Evolutionary conservation across 208 protist species (phyloP).

Genomic region (Leishmania amazonensis): DNA sequence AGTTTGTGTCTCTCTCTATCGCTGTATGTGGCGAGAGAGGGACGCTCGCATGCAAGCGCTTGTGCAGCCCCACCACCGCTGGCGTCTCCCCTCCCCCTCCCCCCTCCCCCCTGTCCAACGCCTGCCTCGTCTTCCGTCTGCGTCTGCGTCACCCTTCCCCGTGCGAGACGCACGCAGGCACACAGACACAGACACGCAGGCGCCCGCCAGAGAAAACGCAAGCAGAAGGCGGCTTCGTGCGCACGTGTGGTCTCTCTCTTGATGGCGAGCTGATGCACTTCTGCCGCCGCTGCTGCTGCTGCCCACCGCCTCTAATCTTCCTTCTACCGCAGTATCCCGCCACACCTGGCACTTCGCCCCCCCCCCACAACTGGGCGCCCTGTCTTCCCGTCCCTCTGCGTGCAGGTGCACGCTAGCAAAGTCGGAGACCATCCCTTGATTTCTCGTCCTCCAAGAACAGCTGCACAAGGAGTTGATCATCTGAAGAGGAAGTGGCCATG

Average conservation of each 20-base stretch:
- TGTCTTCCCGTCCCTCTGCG: not conserved
- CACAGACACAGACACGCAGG: not conserved
- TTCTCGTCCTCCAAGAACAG: not conserved
- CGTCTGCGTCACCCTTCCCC: not conserved
- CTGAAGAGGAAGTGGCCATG: not conserved
- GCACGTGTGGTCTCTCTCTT: not conserved
- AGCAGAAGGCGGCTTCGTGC: not conserved
- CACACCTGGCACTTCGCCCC: not conserved
- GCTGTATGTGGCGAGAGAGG: not conserved
- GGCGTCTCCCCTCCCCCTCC: not conserved
- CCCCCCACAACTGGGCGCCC: not conserved
- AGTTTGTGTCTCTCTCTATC: not conserved
- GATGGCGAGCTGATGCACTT: not conserved
- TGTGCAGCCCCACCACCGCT: not conserved
- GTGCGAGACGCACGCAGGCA: not conserved
- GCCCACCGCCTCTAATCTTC: not conserved
- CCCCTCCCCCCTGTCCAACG: not conserved
- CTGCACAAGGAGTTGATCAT: not conserved
- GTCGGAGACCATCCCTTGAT: not conserved
- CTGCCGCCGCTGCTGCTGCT: not conserved
- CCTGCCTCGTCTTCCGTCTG: not conserved
- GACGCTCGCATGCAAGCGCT: not conserved
- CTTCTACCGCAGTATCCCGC: not conserved
- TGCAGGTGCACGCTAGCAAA: not conserved
- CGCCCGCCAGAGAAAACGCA: no score